Conservation (phyloP, 345 rosid species). For the Zanthoxylum bungeanum region DNA sequence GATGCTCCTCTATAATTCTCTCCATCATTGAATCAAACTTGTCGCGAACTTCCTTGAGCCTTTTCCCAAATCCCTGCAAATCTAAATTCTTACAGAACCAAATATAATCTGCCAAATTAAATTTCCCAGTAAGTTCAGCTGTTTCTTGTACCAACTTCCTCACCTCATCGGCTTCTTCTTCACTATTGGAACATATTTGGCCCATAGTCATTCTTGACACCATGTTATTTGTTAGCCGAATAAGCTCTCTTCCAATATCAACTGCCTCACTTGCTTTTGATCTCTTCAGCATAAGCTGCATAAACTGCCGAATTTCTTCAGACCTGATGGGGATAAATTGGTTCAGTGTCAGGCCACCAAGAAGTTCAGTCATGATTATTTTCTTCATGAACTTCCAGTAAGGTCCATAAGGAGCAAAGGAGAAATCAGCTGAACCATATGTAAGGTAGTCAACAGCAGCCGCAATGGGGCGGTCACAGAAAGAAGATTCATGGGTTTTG, state of each 20-base stretch:
- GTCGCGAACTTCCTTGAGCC: slow-evolving; percentile 32
- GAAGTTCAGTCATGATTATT: slow-evolving; percentile 46
- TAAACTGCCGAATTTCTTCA: slow-evolving; percentile 34
- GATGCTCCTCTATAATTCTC: slow-evolving; percentile 42
- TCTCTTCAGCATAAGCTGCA: slow-evolving; percentile 28
- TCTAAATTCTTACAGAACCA: slow-evolving; percentile 57
- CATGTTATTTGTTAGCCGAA: slow-evolving; percentile 33
- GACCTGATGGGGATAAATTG: slow-evolving; percentile 34
- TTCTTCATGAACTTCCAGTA: slow-evolving; percentile 74
- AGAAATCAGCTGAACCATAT: slow-evolving; percentile 50
- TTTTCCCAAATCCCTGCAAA: slow-evolving; percentile 43
- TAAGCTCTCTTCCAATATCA: slow-evolving; percentile 43
- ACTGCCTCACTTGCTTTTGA: slow-evolving; percentile 29
- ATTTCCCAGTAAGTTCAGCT: slow-evolving; percentile 39
- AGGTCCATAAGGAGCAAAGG: slow-evolving; percentile 51
- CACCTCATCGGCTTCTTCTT: slow-evolving; percentile 42
- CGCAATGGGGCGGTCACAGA: slow-evolving; percentile 35
- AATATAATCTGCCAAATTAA: slow-evolving; percentile 50
- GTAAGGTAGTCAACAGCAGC: slow-evolving; percentile 46
- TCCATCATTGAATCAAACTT: slow-evolving; percentile 39
- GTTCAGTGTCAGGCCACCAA: slow-evolving; percentile 36
- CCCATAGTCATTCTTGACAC: slow-evolving; percentile 46
- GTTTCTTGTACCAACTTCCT: slow-evolving; percentile 34
- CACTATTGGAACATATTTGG: slow-evolving; percentile 31
- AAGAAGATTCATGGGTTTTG: slow-evolving; percentile 56